Conservation (phyloP, 352 stramenopile genomes). For the Blastocystis sp. region DNA sequence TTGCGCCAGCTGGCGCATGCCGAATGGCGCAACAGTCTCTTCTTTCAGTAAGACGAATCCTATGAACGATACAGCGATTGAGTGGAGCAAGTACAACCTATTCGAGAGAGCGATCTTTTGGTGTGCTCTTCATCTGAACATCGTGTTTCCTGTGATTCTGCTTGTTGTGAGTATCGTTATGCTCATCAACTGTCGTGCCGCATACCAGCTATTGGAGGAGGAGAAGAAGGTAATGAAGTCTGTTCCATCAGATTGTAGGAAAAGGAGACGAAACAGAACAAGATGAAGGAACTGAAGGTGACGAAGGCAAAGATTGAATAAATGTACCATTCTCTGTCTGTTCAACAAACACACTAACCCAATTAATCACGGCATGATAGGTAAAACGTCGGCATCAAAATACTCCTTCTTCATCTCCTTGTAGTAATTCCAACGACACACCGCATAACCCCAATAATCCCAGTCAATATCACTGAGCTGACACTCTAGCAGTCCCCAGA, state of each 20-base stretch:
- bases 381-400: neutral
- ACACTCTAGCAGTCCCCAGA: constrained; percentile 18
- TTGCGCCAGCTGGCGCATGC: neutral
- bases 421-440: neutral
- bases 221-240: neutral
- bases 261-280: no score
- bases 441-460: constrained; percentile 23
- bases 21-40: no score
- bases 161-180: neutral
- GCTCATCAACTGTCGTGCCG: neutral
- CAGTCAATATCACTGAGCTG: constrained; percentile 4
- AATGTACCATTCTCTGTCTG: neutral
- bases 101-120: neutral
- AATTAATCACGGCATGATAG: neutral
- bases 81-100: constrained; percentile 6
- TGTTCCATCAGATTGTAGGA: no score
- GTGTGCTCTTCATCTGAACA: neutral
- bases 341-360: no score
- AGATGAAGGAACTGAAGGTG: neutral
- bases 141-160: neutral
- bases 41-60: no score
- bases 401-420: neutral
- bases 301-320: neutral
- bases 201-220: neutral
- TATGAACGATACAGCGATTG: neutral